Evolutionary conservation across 139 green algal species (phyloP).

Genomic region (Picochlorum sp.): DNA sequence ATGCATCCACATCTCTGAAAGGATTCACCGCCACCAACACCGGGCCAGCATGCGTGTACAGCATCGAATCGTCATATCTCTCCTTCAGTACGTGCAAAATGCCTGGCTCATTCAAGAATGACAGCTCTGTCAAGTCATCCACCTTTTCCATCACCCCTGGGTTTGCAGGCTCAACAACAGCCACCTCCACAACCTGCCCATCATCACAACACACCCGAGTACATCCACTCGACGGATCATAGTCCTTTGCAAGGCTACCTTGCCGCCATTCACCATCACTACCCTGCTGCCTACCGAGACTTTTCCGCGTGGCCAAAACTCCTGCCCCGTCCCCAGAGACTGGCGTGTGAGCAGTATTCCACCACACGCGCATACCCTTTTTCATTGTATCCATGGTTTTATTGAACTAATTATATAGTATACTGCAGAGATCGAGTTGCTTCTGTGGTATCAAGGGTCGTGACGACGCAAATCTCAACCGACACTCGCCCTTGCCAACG

Average conservation of each 20-base stretch:
- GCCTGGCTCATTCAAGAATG: constrained; percentile 79
- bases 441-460: background rate
- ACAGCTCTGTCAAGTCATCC: constrained; percentile 72
- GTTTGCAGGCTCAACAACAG: constrained; percentile 5
- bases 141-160: constrained; percentile 5
- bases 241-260: background rate
- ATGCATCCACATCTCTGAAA: constrained; percentile 58
- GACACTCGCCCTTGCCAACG: background rate
- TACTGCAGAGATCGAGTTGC: background rate
- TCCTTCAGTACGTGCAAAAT: constrained; percentile 68
- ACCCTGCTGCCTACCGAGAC: background rate
- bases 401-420: no score
- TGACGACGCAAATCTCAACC: background rate
- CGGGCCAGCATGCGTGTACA: constrained; percentile 76
- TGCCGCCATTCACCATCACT: background rate
- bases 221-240: background rate
- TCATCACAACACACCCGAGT: background rate
- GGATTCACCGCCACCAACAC: constrained; percentile 87
- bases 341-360: background rate
- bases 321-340: no score
- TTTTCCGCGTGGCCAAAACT: no score
- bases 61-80: constrained; percentile 36
- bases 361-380: constrained; percentile 3
- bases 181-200: background rate
- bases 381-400: background rate